Percentiles rank a stretch among this genome's conserved stretches.
phyloP scores from a whole-genome alignment of 495 filamentous ascomycete species.

The Podospora fimiseda region DNA sequence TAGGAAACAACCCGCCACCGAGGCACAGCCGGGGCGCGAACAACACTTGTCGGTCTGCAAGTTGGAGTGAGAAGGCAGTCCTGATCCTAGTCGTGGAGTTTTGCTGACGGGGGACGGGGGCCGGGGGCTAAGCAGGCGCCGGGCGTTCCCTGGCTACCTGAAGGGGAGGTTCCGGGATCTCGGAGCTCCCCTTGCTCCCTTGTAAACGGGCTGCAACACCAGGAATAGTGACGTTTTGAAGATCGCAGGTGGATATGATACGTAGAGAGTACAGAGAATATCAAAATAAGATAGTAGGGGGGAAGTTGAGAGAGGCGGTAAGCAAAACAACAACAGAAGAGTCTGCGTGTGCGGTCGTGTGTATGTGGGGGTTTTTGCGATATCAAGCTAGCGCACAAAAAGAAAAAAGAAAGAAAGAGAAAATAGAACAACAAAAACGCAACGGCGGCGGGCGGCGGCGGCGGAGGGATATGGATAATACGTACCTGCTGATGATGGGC shows the following conservation, averaged over 20 bases:
- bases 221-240: too few species aligned
- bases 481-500: too few species aligned
- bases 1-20: conserved; percentile 14
- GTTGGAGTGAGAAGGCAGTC: conserved; percentile 10
- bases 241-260: too few species aligned
- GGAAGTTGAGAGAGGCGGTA: neutral
- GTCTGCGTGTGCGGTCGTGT: neutral
- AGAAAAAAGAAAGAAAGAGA: neutral
- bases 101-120: conserved; percentile 16
- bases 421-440: neutral
- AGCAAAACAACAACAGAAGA: neutral
- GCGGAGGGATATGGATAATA: too few species aligned
- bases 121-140: conserved; percentile 14
- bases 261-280: neutral
- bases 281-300: too few species aligned
- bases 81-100: conserved; percentile 13
- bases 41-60: conserved; percentile 7
- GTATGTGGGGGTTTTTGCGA: neutral
- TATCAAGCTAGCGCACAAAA: neutral
- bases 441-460: too few species aligned
- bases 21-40: conserved; percentile 18
- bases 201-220: too few species aligned
- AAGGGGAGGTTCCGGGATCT: neutral
- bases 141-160: conserved; percentile 4
- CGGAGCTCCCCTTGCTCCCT: neutral